Evolutionary conservation across 495 filamentous ascomycete species (phyloP).

Genomic region (Paragyromitra xinjiangensis): DNA sequence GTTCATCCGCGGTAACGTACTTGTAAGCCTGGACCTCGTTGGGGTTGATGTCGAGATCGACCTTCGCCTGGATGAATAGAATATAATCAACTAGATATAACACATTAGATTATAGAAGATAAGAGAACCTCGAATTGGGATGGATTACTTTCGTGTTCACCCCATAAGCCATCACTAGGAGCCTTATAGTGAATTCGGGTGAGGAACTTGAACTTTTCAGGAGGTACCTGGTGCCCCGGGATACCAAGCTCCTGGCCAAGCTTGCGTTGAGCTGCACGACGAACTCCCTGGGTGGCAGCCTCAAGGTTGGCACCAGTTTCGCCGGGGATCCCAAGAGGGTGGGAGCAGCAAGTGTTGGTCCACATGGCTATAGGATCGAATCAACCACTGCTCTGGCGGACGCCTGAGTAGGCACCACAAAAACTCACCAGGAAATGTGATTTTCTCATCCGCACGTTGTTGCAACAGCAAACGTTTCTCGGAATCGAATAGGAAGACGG

Average conservation of each 20-base stretch:
- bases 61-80: conserved; percentile 94
- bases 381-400: conserved; percentile 1
- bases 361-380: conserved; percentile 74
- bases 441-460: conserved; percentile 95
- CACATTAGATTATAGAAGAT: conserved; percentile 6
- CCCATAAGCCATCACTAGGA: conserved; percentile 96
- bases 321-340: conserved; percentile 87
- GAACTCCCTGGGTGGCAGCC: conserved; percentile 82
- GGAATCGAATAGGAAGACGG: conserved; percentile 93
- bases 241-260: conserved; percentile 95
- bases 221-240: conserved; percentile 84
- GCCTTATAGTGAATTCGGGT: conserved; percentile 98
- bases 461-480: conserved; percentile 90
- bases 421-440: conserved; percentile 79
- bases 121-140: not conserved
- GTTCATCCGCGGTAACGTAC: conserved; percentile 82
- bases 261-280: conserved; percentile 89
- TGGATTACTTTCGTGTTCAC: conserved; percentile 93
- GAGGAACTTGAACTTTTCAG: conserved; percentile 91
- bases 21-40: conserved; percentile 88
- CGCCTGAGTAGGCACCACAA: not conserved
- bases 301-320: conserved; percentile 88
- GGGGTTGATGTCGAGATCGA: conserved; percentile 77
- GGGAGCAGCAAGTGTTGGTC: conserved; percentile 99
- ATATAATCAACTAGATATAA: conserved; percentile 87